Conservation (phyloP, 441 rosid species). For the Geranium incanum region DNA sequence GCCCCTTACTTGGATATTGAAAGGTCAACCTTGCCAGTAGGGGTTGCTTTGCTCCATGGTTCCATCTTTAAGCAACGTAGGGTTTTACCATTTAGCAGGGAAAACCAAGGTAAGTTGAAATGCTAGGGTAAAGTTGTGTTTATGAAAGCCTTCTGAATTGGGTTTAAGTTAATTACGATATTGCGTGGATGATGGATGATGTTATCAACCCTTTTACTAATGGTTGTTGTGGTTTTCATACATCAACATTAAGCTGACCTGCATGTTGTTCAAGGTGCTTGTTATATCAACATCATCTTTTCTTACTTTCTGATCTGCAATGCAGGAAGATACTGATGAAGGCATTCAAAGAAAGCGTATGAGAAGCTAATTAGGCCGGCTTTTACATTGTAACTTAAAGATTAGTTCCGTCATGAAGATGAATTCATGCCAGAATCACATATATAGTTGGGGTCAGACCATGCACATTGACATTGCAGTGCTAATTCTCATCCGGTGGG, state of each 20-base stretch:
- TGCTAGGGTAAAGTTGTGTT: neutral
- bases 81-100: neutral
- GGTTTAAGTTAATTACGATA: neutral
- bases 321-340: conserved; percentile 73
- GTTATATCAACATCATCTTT: neutral
- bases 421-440: conserved; percentile 6
- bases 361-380: conserved; percentile 37
- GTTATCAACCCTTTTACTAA: neutral
- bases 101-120: neutral
- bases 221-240: neutral
- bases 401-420: conserved; percentile 26
- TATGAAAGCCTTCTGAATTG: neutral
- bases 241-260: neutral
- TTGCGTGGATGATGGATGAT: neutral
- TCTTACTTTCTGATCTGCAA: conserved; percentile 36
- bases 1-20: too few species aligned
- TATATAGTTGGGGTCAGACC: neutral
- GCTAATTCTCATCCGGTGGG: neutral
- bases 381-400: conserved; percentile 34
- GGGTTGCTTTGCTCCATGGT: neutral
- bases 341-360: conserved; percentile 60
- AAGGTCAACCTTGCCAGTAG: too few species aligned
- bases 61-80: neutral
- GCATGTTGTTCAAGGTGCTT: neutral
- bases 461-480: neutral